phyloP scores from a whole-genome alignment of 352 stramenopile genomes.

The Globisporangium ultimum region DNA sequence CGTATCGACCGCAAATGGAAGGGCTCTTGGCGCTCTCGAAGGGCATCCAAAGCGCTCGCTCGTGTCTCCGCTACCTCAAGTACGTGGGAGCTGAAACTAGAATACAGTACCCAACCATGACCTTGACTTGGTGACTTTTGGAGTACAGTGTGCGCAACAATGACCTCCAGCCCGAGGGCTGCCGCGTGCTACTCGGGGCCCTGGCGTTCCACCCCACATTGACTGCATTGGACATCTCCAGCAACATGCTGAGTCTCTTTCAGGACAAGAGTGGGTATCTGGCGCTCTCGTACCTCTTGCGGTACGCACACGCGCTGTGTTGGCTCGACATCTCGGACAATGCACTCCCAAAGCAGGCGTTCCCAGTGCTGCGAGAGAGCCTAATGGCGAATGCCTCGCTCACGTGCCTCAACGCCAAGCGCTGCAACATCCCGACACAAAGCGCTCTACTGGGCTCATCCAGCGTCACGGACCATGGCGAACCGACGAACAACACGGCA shows the following conservation, averaged over 20 bases:
- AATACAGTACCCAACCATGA: too few relatives aligned
- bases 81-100: slow-evolving; percentile 14
- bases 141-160: slow-evolving; percentile 41
- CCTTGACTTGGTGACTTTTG: too few relatives aligned
- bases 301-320: slow-evolving; percentile 43
- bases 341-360: slow-evolving; percentile 18
- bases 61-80: slow-evolving; percentile 45
- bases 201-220: slow-evolving; percentile 53
- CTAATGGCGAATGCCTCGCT: slow-evolving; percentile 34
- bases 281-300: slow-evolving; percentile 47
- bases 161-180: slow-evolving; percentile 50
- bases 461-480: too few relatives aligned
- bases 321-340: slow-evolving; percentile 46
- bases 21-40: slow-evolving; percentile 54
- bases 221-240: slow-evolving; percentile 51
- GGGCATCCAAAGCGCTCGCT: slow-evolving; percentile 51
- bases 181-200: slow-evolving; percentile 43
- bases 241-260: slow-evolving; percentile 53
- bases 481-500: too few relatives aligned
- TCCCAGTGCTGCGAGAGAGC: slow-evolving; percentile 17
- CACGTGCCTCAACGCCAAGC: slow-evolving; percentile 26
- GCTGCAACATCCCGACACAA: slow-evolving; percentile 19
- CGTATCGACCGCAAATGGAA: slow-evolving; percentile 45
- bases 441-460: too few relatives aligned
- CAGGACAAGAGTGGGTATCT: slow-evolving; percentile 51